Percentiles rank a stretch among this genome's conserved stretches.
Conservation (phyloP, 768 basidiomycete species). For the Tremella yokohamensis region DNA sequence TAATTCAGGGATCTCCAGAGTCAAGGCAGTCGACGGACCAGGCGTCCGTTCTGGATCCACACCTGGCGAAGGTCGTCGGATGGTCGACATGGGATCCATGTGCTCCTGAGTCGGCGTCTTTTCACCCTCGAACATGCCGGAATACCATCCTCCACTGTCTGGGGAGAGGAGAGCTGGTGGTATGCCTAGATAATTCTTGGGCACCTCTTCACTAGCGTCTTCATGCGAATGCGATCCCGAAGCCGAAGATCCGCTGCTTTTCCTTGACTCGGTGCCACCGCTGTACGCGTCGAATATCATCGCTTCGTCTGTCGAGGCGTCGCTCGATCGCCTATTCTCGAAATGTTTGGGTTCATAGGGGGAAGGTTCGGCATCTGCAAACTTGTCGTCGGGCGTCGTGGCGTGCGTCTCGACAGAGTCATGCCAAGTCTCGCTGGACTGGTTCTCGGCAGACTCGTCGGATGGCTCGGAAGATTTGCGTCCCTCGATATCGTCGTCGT, state of each 20-base stretch:
- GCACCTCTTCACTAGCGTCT: constrained; percentile 2
- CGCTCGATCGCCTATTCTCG: constrained; percentile 52
- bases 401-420: constrained; percentile 51
- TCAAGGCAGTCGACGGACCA: constrained; percentile 15
- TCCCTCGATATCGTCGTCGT: constrained; percentile 29
- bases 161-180: constrained; percentile 20
- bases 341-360: constrained; percentile 34
- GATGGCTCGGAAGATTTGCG: constrained; percentile 11
- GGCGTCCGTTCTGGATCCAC: constrained; percentile 15
- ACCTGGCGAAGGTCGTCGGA: constrained; percentile 25
- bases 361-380: constrained; percentile 25
- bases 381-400: constrained; percentile 59
- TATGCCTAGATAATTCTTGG: constrained; percentile 19
- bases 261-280: constrained; percentile 38
- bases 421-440: constrained; percentile 15
- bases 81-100: constrained; percentile 12
- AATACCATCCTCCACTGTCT: constrained; percentile 8
- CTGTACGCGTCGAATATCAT: constrained; percentile 79
- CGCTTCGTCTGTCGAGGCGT: constrained; percentile 69
- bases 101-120: constrained; percentile 44
- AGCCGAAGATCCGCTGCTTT: constrained; percentile 27
- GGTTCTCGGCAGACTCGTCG: constrained; percentile 14
- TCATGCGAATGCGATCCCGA: constrained; percentile 34
- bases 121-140: constrained; percentile 36
- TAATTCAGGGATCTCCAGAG: constrained; percentile 6